Evolutionary conservation across 176 grass and related monocot species (phyloP), one percentile per base, ranked within the genome.

Genomic region (Eragrostis curvula): DNA sequence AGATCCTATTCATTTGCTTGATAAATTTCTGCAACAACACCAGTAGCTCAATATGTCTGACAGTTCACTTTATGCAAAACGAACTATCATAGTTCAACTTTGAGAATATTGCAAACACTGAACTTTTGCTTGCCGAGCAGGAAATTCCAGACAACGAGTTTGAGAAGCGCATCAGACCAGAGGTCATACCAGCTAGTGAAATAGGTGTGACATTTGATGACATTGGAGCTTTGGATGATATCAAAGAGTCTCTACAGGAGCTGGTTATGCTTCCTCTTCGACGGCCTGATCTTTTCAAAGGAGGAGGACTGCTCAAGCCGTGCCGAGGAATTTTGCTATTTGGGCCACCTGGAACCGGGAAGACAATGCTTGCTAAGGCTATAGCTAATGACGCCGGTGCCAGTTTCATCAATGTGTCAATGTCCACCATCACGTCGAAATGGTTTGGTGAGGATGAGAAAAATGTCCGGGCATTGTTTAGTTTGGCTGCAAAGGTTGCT

Each of bases 401-500:
- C 27, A 99, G 93, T 81, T 99, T 99, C 77, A 99, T 99, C 63
- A 99, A 99, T 27, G 93, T 96, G 2, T 94, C 97, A 0, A 96
- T 99, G 91, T 96, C 93, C 46, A 96, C 97, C 14, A 96, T 99
- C 75, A 96, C 97, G 61, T 99, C 97, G 0, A 99, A 99, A 86
- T 99, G 97, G 97, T 99, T 96, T 7, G 97, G 97, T 20, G 93
- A 99, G 59, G 97, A 96, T 20, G 97, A 99, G 79, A 99, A 99
- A 42, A 96, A 94, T 85, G 91, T 99, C 47, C 87, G 97, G 57
- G 97, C 97, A 47, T 77, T 99, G 81, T 99, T 99, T 70, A 91
- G 90, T 81, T 53, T 99, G 75, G 97, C 97, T 68, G 91, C 91
- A 3, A 99, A 99, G 66, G 93, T 99, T 53, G 73, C 97, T 15